Percentiles rank a stretch among this genome's conserved stretches.
phyloP scores from a whole-genome alignment of 257 asterid species.

The Petrea volubilis region DNA sequence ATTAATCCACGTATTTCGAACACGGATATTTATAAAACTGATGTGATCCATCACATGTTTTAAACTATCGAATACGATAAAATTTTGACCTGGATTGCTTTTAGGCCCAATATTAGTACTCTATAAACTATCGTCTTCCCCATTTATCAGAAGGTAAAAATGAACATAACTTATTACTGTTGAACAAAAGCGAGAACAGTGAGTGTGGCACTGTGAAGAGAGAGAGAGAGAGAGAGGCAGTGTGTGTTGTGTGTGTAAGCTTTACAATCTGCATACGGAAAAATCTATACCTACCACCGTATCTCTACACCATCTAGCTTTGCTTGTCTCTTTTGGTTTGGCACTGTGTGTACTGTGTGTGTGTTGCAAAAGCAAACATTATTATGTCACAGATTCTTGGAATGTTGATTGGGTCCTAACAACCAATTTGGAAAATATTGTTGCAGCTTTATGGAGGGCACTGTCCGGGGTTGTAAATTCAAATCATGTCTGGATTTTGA shows the following conservation, averaged over 20 bases:
- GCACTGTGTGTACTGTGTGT: neutral
- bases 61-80: too few relatives aligned
- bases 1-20: too few relatives aligned
- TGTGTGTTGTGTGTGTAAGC: slow-evolving; percentile 23
- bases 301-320: neutral
- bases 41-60: too few relatives aligned
- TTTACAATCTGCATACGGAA: slow-evolving; percentile 30
- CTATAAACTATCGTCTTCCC: neutral
- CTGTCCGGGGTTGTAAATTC: neutral
- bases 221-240: neutral
- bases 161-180: neutral
- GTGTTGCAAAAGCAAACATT: too few relatives aligned
- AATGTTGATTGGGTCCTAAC: neutral
- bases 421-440: neutral
- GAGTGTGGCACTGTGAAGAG: neutral
- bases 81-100: too few relatives aligned
- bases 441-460: neutral
- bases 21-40: too few relatives aligned
- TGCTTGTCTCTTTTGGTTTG: slow-evolving; percentile 5
- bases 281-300: neutral
- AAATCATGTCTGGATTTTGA: neutral
- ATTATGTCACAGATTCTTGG: neutral
- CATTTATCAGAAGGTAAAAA: neutral
- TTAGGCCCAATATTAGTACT: too few relatives aligned
- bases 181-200: neutral